phyloP scores from a whole-genome alignment of 1,139 yeast species.

The Geotrichum phurueaensis region DNA sequence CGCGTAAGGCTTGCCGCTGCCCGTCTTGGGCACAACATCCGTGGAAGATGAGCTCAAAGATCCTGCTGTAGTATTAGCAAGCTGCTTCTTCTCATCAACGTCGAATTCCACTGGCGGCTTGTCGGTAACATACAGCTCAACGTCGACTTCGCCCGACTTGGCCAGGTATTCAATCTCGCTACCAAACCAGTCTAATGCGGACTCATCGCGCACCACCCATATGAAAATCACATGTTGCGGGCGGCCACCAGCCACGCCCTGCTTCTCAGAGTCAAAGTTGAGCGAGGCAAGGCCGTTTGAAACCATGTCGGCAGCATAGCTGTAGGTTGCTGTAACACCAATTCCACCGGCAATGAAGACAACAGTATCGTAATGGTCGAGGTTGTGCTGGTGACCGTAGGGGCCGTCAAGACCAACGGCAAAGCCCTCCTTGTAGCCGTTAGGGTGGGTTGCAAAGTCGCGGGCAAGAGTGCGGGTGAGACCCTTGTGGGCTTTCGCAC shows the following conservation, averaged over 20 bases:
- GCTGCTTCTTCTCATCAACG: slow-evolving; percentile 13
- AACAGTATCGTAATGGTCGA: slow-evolving; percentile 45
- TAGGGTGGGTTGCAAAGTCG: slow-evolving; percentile 20
- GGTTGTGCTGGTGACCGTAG: slow-evolving; percentile 46
- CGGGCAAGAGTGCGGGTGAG: slow-evolving; percentile 24
- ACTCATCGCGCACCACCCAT: slow-evolving; percentile 50
- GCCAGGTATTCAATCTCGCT: slow-evolving; percentile 42
- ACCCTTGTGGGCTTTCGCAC: slow-evolving; percentile 37
- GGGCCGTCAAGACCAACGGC: slow-evolving; percentile 49
- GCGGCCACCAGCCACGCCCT: neutral
- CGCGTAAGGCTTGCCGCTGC: neutral
- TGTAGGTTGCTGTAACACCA: slow-evolving; percentile 52
- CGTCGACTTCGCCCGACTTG: slow-evolving; percentile 2
- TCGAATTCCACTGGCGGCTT: slow-evolving; percentile 16
- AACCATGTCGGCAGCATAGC: slow-evolving; percentile 21
- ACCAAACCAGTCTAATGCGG: slow-evolving; percentile 47
- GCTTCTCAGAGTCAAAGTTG: slow-evolving; percentile 16
- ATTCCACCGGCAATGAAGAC: slow-evolving; percentile 58
- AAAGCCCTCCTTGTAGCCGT: slow-evolving; percentile 34
- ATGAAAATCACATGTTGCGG: slow-evolving; percentile 37
- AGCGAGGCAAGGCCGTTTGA: slow-evolving; percentile 15
- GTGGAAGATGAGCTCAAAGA: slow-evolving; percentile 21
- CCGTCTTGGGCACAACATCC: neutral
- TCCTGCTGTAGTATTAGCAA: slow-evolving; percentile 22
- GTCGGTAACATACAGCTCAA: slow-evolving; percentile 2